Evolutionary conservation across 192 early-diverging fungal genomes (phyloP).

Genomic region (Coemansia sp.): DNA sequence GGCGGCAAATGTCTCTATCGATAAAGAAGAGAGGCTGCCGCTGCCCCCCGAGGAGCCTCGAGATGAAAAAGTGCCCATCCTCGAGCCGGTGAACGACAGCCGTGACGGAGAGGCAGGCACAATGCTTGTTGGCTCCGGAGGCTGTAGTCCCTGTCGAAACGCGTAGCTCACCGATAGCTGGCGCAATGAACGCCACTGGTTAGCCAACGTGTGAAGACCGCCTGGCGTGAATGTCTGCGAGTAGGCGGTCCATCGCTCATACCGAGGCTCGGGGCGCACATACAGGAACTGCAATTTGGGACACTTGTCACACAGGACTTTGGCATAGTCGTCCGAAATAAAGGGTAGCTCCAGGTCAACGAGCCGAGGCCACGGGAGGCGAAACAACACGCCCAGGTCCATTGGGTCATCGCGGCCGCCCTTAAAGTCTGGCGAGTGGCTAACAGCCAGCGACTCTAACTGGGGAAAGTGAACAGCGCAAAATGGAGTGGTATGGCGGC

Average conservation of each 20-base stretch:
- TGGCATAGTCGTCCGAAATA: slow-evolving; percentile 31
- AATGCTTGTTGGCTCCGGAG: background rate
- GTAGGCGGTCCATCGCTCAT: slow-evolving; percentile 50
- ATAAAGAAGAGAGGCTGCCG: background rate
- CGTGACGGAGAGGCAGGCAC: slow-evolving; percentile 18
- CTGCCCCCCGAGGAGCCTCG: background rate
- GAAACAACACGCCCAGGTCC: slow-evolving; percentile 44
- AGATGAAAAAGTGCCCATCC: slow-evolving; percentile 14
- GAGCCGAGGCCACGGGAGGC: slow-evolving; percentile 33
- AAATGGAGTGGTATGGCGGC: slow-evolving; percentile 32
- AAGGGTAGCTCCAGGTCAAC: slow-evolving; percentile 47
- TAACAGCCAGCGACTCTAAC: slow-evolving; percentile 36
- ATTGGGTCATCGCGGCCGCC: slow-evolving; percentile 20
- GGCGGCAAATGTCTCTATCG: background rate
- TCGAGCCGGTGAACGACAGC: slow-evolving; percentile 20
- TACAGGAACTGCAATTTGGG: slow-evolving; percentile 33
- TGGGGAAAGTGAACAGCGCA: slow-evolving; percentile 46
- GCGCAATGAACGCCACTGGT: slow-evolving; percentile 36
- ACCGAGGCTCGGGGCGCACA: slow-evolving; percentile 43
- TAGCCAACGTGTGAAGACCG: slow-evolving; percentile 30
- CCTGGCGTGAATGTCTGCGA: slow-evolving; percentile 34
- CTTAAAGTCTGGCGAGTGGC: slow-evolving; percentile 45
- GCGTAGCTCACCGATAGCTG: slow-evolving; percentile 42
- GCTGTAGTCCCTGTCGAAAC: slow-evolving; percentile 24
- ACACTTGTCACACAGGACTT: slow-evolving; percentile 34